Base-by-base conservation (phyloP, 106 monocot species). In the Xerophyta viscosa region DNA sequence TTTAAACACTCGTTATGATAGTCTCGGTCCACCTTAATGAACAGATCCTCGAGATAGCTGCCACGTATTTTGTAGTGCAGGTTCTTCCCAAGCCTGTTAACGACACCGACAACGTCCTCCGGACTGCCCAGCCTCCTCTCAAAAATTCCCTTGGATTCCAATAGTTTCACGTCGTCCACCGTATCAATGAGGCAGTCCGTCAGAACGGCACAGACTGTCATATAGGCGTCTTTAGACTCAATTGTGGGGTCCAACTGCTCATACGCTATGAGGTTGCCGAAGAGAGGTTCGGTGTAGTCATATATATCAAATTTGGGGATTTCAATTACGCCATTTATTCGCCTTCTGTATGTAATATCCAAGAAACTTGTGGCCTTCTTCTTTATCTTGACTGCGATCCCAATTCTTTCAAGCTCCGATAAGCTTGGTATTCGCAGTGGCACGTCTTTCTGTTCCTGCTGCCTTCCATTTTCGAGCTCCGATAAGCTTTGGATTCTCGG, bases 111-210 rank as follows among this genome's bases (percentile, higher is more conserved):
- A 29, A 41, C 60, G n/a, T 50, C 46, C 18, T 42, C 41, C 1
- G 52, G 13, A n/a, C 29, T 46, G 13, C 46, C 12, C 10, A 73
- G 46, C 37, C 37, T 57, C 53, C 54, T 60, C 27, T 24, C 60
- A 2, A 73, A 4, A n/a, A 73, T 55, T 19, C 60, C 66, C 0
- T 21, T 20, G 10, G 3, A 7, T 20, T 54, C 50, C 6, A 73
- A 54, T 12, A 66, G 1, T 0, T 36, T 4, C 18, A 56, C 66
- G 41, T 73, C 73, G 12, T 37, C 12, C 3, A 61, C 14, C 4
- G 51, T 54, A 52, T 66, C 50, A 7, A 73, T 55, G 24, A 73
- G 8, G 53, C 60, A 54, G 30, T 58, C 53, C 66, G 66, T 61
- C 20, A 73, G 55, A 2, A 26, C 13, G 0, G 60, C 60, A 20